Evolutionary conservation across 192 early-diverging fungal species (phyloP).

Genomic region (Chytriomyces sp.): DNA sequence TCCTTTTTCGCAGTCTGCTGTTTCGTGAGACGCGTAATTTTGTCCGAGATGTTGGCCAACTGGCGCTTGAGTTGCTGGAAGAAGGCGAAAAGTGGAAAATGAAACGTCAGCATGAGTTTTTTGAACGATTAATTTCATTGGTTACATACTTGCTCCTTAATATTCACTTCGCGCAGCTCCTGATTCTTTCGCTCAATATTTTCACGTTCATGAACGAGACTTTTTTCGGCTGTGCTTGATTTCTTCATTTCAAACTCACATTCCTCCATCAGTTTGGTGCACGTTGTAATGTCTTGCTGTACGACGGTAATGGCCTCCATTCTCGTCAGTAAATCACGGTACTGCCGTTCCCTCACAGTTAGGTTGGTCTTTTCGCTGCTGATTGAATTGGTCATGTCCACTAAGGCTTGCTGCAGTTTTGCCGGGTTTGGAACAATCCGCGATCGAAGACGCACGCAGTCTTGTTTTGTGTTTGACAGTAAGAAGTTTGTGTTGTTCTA

Average conservation of each 20-base stretch:
- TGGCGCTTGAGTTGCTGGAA: constrained; percentile 55
- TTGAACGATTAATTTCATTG: background rate
- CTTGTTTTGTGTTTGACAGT: constrained; percentile 57
- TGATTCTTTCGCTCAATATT: constrained; percentile 45
- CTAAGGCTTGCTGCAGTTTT: constrained; percentile 66
- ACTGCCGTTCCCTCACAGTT: constrained; percentile 52
- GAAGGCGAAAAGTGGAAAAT: background rate
- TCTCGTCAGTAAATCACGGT: constrained; percentile 58
- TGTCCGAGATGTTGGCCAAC: constrained; percentile 51
- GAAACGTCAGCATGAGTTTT: background rate
- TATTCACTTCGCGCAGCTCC: constrained; percentile 46
- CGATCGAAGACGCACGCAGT: constrained; percentile 58
- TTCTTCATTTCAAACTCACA: constrained; percentile 60
- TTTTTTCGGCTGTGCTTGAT: constrained; percentile 49
- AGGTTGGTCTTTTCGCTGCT: constrained; percentile 52
- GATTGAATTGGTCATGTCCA: constrained; percentile 62
- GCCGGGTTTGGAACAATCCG: constrained; percentile 79
- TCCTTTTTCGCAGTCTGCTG: constrained; percentile 51
- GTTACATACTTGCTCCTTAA: constrained; percentile 47
- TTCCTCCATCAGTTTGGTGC: constrained; percentile 68
- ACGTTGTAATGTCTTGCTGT: constrained; percentile 58
- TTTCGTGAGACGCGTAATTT: constrained; percentile 50
- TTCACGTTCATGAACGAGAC: constrained; percentile 46
- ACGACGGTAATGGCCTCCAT: constrained; percentile 64
- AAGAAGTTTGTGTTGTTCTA: constrained; percentile 57